A percentile compares a stretch with the other conserved stretches of the same genome.
Evolutionary conservation across 2,329 filamentous ascomycete genomes (phyloP).

Genomic region (Metarhizium robertsii): DNA sequence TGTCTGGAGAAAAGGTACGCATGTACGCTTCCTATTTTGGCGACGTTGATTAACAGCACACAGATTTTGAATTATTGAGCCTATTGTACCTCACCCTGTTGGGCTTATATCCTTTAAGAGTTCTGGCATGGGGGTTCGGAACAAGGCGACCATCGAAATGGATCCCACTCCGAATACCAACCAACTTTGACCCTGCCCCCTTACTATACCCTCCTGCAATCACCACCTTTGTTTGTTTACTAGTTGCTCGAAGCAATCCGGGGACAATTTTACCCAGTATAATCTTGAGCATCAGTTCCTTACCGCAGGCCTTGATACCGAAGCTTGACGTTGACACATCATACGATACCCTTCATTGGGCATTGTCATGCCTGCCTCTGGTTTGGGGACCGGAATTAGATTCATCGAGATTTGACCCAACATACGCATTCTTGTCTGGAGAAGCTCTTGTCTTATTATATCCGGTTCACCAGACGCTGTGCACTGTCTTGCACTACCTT

Average conservation of each 20-base stretch:
- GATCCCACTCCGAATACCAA: conserved; percentile 48
- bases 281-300: conserved; percentile 66
- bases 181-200: conserved; percentile 82
- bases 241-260: conserved; percentile 55
- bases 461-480: conserved; percentile 72
- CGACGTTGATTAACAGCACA: background rate
- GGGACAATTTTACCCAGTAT: conserved; percentile 66
- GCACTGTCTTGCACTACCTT: conserved; percentile 64
- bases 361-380: conserved; percentile 62
- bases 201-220: conserved; percentile 77
- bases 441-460: conserved; percentile 62
- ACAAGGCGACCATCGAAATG: conserved; percentile 26
- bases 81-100: conserved; percentile 31
- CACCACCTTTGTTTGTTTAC: conserved; percentile 66
- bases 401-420: conserved; percentile 29
- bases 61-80: conserved; percentile 34
- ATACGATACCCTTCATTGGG: conserved; percentile 68
- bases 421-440: conserved; percentile 25
- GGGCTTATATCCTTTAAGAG: conserved; percentile 49
- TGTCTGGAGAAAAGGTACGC: conserved; percentile 40
- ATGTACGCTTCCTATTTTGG: background rate
- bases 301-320: conserved; percentile 67
- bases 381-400: conserved; percentile 17
- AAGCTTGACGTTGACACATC: conserved; percentile 45
- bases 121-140: conserved; percentile 39